phyloP scores from a whole-genome alignment of 306 rosid species.

The Myrica gale region DNA sequence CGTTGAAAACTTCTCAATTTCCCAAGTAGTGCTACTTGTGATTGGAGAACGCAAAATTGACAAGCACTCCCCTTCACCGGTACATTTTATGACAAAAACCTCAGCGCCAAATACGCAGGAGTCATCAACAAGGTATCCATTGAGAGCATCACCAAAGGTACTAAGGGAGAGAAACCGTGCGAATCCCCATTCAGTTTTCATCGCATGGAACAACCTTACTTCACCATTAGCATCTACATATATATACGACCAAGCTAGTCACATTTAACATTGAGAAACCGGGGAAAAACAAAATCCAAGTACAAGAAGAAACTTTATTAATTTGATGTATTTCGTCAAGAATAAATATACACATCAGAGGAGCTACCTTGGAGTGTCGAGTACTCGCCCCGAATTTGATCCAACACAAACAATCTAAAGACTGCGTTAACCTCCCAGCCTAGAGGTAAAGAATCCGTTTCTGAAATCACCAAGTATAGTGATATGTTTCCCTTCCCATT shows the following conservation, averaged over 20 bases:
- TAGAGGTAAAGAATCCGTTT: neutral
- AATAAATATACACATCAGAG: neutral
- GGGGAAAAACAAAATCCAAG: neutral
- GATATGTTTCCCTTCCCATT: neutral
- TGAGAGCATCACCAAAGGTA: neutral
- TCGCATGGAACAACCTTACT: neutral
- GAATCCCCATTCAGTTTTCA: slow-evolving; percentile 7
- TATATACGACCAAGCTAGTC: neutral
- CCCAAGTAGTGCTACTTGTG: neutral
- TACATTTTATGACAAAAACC: slow-evolving; percentile 10
- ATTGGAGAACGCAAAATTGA: neutral
- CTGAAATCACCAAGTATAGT: slow-evolving; percentile 5
- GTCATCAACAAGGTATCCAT: slow-evolving; percentile 23
- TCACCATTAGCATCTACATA: neutral
- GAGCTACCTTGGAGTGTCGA: neutral
- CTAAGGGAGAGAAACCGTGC: neutral
- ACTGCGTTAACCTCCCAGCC: slow-evolving; percentile 2
- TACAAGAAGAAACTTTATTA: neutral
- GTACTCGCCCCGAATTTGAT: neutral
- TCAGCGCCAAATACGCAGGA: slow-evolving; percentile 8
- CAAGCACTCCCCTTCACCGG: slow-evolving; percentile 2
- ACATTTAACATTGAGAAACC: neutral
- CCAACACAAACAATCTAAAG: neutral
- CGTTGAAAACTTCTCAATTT: neutral
- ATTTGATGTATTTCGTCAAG: too few species aligned